Percentiles rank a stretch among this genome's conserved stretches.
Conservation (phyloP, 257 asterid species). For the Solanum paucissectum region DNA sequence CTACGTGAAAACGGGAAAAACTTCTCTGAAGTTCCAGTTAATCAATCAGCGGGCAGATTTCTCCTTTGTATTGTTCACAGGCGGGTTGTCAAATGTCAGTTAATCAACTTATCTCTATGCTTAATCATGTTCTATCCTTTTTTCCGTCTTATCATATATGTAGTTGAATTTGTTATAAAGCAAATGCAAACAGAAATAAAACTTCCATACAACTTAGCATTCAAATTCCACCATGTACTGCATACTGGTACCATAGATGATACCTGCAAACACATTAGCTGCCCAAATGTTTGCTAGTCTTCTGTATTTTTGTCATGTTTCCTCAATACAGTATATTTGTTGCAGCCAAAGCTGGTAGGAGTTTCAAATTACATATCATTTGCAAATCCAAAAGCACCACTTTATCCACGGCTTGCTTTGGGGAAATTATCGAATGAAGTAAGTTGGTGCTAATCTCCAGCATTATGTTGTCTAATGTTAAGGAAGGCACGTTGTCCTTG, state of each 20-base stretch:
- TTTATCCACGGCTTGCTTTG: conserved; percentile 91
- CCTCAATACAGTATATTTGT: conserved; percentile 1
- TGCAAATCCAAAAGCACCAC: conserved; percentile 79
- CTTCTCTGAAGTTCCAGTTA: conserved; percentile 52
- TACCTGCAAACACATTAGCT: neutral
- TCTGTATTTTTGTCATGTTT: neutral
- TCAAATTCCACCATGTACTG: neutral
- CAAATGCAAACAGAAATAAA: neutral
- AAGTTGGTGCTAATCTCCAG: conserved; percentile 14
- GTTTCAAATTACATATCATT: conserved; percentile 72
- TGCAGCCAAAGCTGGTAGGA: conserved; percentile 80
- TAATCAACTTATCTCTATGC: neutral
- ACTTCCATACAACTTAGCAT: neutral
- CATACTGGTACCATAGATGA: neutral
- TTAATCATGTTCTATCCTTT: neutral
- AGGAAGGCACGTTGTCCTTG: neutral
- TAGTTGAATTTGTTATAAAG: neutral
- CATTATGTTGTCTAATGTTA: neutral
- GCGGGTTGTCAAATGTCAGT: conserved; percentile 40
- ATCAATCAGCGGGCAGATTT: conserved; percentile 67
- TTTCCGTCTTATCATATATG: neutral
- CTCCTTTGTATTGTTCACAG: conserved; percentile 45
- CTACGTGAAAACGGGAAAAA: conserved; percentile 52
- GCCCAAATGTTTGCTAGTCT: neutral
- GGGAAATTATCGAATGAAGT: conserved; percentile 95